Evolutionary conservation across 202 grass and related monocot species (phyloP).

Genomic region (Sporobolus alterniflorus): DNA sequence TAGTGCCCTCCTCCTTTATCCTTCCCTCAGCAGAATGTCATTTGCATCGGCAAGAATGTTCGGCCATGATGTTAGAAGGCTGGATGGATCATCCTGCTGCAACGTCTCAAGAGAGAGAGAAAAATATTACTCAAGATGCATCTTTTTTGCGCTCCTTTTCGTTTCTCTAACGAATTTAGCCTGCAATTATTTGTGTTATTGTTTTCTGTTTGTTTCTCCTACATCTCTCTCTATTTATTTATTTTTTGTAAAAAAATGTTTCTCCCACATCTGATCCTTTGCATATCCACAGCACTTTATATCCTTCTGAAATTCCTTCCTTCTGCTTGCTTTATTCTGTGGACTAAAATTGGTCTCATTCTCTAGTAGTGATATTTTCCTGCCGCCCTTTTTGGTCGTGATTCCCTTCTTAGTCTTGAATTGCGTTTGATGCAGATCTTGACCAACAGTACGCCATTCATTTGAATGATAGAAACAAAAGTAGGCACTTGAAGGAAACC

Average conservation of each 20-base stretch:
- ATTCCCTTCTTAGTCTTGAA: constrained; percentile 22
- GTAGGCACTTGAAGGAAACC: background rate
- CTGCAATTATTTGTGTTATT: constrained; percentile 42
- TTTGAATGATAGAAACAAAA: background rate
- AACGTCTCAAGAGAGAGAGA: constrained; percentile 32
- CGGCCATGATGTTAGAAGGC: constrained; percentile 36
- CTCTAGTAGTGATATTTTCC: constrained; percentile 22
- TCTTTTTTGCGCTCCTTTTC: constrained; percentile 24
- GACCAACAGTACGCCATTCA: background rate
- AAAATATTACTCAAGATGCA: constrained; percentile 18
- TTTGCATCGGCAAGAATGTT: constrained; percentile 57
- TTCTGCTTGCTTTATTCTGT: constrained; percentile 64
- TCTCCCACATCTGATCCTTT: constrained; percentile 45
- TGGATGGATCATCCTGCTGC: constrained; percentile 39
- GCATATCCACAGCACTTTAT: constrained; percentile 72
- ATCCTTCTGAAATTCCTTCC: constrained; percentile 44
- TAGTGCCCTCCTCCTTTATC: constrained; percentile 53
- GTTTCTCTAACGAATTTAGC: constrained; percentile 19
- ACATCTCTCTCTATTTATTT: too few species aligned
- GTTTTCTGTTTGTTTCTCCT: constrained; percentile 24
- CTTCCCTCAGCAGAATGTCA: constrained; percentile 58
- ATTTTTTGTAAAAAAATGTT: too few species aligned
- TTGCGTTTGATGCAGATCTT: background rate
- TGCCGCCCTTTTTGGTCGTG: background rate
- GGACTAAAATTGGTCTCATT: constrained; percentile 33